Percentiles rank a stretch among this genome's conserved stretches.
These are phyloP conservation scores for Sporothrix phasma DNA, from an alignment of 2,329 filamentous ascomycete genomes.

Conservation along the genomic window DNA sequence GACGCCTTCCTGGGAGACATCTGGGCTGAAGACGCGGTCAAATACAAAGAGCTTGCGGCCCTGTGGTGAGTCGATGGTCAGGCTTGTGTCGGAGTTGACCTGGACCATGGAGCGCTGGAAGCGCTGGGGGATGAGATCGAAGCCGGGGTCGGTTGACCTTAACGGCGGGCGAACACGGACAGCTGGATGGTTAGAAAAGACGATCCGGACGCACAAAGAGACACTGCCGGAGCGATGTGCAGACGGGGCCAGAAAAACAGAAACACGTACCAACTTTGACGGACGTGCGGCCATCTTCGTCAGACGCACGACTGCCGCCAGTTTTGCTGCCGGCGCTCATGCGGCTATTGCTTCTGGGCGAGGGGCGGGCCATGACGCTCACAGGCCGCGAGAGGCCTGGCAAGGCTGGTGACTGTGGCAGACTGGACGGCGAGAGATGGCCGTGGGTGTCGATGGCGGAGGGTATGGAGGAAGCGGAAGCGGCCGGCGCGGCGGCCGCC, in stretches of 20 bases:
- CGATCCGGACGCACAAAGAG: conserved; percentile 13
- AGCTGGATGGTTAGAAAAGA: conserved; percentile 40
- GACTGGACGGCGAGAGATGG: neutral
- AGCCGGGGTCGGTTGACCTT: conserved; percentile 75
- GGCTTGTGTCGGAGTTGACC: conserved; percentile 71
- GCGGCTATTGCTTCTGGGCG: conserved; percentile 67
- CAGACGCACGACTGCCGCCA: conserved; percentile 71
- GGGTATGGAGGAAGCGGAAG: conserved; percentile 3
- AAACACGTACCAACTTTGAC: conserved; percentile 84
- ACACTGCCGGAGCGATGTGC: too few species aligned
- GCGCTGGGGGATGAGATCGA: conserved; percentile 86
- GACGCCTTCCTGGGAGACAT: conserved; percentile 75
- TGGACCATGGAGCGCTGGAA: conserved; percentile 92
- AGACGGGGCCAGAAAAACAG: neutral
- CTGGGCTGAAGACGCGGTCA: conserved; percentile 82
- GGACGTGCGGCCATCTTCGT: conserved; percentile 81
- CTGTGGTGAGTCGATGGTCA: conserved; percentile 83
- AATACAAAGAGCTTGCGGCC: conserved; percentile 95
- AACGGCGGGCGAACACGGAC: conserved; percentile 88
- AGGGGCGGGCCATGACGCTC: conserved; percentile 69
- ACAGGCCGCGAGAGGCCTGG: conserved; percentile 60
- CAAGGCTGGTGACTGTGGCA: conserved; percentile 42
- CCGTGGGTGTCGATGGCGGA: neutral
- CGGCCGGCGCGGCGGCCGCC: neutral
- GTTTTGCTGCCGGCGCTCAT: conserved; percentile 74